phyloP scores from a whole-genome alignment of 2,329 filamentous ascomycete genomes.

The Dothideomycetidae sp. region DNA sequence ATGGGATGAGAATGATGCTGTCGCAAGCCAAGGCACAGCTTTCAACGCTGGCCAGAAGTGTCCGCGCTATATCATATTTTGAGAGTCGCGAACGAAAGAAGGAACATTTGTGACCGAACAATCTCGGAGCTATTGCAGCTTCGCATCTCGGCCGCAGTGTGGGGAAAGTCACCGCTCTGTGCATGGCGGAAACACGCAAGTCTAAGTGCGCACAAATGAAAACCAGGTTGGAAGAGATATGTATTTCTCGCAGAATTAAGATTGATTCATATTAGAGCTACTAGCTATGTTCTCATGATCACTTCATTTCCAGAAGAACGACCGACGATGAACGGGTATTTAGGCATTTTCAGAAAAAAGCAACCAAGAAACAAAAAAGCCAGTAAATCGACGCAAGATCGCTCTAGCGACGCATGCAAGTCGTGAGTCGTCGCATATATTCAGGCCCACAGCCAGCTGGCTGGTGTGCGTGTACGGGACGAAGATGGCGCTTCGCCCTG shows the following conservation, averaged over 20 bases:
- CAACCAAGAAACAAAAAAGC: background rate
- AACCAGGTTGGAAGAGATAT: no score
- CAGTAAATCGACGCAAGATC: background rate
- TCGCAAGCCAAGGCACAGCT: background rate
- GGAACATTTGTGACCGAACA: no score
- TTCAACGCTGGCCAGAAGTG: background rate
- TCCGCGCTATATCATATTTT: background rate
- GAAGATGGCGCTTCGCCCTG: background rate
- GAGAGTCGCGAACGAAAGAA: constrained; percentile 1
- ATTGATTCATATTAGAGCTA: background rate
- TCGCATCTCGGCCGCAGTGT: no score
- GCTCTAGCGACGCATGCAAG: background rate
- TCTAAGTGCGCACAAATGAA: no score
- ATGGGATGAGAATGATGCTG: no score
- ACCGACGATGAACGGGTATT: background rate
- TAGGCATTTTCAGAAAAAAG: constrained; percentile 5
- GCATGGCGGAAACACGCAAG: no score
- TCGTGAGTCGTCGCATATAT: background rate
- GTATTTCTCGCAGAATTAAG: background rate
- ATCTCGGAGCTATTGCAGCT: no score
- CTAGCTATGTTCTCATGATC: background rate
- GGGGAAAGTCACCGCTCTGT: no score
- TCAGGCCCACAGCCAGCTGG: background rate
- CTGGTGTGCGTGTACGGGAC: no score
- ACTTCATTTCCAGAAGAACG: background rate